phyloP scores from a whole-genome alignment of 768 basidiomycete genomes.

The Russula sp. region DNA sequence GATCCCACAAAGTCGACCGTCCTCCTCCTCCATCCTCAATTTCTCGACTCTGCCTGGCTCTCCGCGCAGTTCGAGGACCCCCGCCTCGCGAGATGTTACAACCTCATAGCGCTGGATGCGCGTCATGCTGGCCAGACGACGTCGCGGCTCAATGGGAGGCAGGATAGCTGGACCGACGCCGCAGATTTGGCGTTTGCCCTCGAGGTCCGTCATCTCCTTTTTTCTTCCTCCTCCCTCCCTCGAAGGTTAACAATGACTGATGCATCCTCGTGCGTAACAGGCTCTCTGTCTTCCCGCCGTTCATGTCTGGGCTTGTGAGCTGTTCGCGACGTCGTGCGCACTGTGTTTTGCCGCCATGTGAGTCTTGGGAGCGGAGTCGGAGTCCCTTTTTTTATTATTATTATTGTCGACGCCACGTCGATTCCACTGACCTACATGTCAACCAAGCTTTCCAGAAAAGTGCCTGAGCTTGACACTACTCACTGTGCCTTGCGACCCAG shows the following conservation, averaged over 20 bases:
- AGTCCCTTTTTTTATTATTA: background rate
- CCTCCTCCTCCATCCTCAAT: constrained; percentile 25
- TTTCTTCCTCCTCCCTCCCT: too few species aligned
- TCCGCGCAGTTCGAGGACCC: constrained; percentile 25
- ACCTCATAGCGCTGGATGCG: constrained; percentile 26
- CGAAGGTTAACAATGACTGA: background rate
- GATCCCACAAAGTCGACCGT: constrained; percentile 25
- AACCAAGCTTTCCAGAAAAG: constrained; percentile 21
- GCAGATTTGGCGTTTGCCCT: constrained; percentile 26
- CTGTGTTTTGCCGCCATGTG: constrained; percentile 24
- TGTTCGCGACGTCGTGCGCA: constrained; percentile 24
- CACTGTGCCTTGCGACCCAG: constrained; percentile 12
- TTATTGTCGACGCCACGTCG: background rate
- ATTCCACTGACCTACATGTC: background rate
- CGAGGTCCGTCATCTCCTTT: constrained; percentile 18
- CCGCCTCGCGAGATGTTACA: constrained; percentile 22
- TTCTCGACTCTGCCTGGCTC: constrained; percentile 26
- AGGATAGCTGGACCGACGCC: constrained; percentile 27
- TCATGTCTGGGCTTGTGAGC: constrained; percentile 26
- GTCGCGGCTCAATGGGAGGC: constrained; percentile 17
- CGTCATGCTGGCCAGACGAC: constrained; percentile 22
- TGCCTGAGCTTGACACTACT: constrained; percentile 21
- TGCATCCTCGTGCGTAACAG: background rate
- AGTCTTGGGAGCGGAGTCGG: background rate
- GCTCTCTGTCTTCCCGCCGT: constrained; percentile 23